Percentiles rank a stretch among this genome's conserved stretches.
These are phyloP conservation scores for Conringia planisiliqua DNA, from an alignment of 345 rosid genomes.

Conservation along the genomic window DNA sequence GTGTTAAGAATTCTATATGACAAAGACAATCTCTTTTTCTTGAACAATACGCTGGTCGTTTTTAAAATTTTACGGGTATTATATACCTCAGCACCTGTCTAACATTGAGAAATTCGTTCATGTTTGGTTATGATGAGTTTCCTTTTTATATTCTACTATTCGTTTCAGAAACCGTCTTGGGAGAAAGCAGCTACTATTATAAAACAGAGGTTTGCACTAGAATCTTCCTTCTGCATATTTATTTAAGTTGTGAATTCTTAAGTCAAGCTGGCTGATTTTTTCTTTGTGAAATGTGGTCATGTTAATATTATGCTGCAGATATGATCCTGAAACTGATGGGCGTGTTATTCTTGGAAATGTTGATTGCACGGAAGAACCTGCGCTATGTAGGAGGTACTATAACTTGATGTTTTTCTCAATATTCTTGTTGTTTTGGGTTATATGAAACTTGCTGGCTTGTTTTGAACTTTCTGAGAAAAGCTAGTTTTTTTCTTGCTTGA, in stretches of 20 bases:
- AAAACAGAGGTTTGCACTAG: conserved; percentile 59
- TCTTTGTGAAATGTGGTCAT: conserved; percentile 14
- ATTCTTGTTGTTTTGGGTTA: conserved; percentile 2
- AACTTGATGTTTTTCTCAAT: conserved; percentile 11
- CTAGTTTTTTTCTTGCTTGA: background rate
- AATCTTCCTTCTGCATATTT: conserved; percentile 8
- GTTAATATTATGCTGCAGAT: conserved; percentile 45
- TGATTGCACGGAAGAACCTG: conserved; percentile 77
- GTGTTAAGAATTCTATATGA: background rate
- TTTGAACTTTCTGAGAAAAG: conserved; percentile 3
- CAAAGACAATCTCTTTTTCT: background rate
- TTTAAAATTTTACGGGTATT: background rate
- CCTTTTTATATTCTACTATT: background rate
- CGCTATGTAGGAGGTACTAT: conserved; percentile 76
- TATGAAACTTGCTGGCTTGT: conserved; percentile 9
- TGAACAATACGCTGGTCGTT: background rate
- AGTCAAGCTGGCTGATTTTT: background rate
- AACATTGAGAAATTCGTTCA: background rate
- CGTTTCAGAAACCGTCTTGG: conserved; percentile 90
- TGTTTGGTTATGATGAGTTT: conserved; percentile 17
- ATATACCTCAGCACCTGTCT: background rate
- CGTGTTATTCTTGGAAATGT: conserved; percentile 84
- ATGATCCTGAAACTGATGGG: conserved; percentile 92
- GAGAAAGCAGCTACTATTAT: conserved; percentile 86
- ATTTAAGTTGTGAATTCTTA: background rate